Evolutionary conservation across 75 land plant genomes (phyloP), one percentile per base, ranked within the genome.

Genomic region (Gnetum montanum): DNA sequence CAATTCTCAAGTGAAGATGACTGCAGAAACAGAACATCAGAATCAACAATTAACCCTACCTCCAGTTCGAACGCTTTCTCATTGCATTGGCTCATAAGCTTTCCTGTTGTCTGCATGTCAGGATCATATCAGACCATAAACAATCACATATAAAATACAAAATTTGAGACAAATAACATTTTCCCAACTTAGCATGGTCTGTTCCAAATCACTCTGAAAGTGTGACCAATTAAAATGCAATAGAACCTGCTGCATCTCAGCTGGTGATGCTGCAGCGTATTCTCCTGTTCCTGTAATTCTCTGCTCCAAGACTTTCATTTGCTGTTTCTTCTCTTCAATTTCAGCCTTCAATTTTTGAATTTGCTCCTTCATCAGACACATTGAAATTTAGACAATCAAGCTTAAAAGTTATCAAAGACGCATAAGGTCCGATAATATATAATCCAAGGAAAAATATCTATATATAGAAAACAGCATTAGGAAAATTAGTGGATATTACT

Each of bases 21-120:
- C 4, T 18, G 0, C n/a, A 41, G 43, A 41, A 41, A 11, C n/a
- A 20, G 6, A 3, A 25, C 27, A 31, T 38, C 20, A 7, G n/a
- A 18, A 29, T 16, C 18, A 26, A 16, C 23, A 26, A 15, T 27
- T 52, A 16, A 12, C 49, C 61, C 54, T 51, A 86, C 99, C 97
- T 95, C 99, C 13, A 95, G 74, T 30, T 95, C 99, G 68, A 90
- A 95, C 31, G 70, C 62, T 61, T 95, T 86, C 62, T 95, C 99
- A 75, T 77, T 90, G 54, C 85, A 81, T 34, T 95, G 88, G 20
- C 71, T 61, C 73, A 67, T 83, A 55, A 94, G 58, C 70, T 62
- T 82, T 43, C 67, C 69, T 15, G 90, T 83, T 11, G 81, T 83
- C 98, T 95, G 88, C 58, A 66, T 43, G 24, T 19, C 63, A 36